Conservation (phyloP, 2,329 filamentous ascomycete species). For the Massarina eburnea region DNA sequence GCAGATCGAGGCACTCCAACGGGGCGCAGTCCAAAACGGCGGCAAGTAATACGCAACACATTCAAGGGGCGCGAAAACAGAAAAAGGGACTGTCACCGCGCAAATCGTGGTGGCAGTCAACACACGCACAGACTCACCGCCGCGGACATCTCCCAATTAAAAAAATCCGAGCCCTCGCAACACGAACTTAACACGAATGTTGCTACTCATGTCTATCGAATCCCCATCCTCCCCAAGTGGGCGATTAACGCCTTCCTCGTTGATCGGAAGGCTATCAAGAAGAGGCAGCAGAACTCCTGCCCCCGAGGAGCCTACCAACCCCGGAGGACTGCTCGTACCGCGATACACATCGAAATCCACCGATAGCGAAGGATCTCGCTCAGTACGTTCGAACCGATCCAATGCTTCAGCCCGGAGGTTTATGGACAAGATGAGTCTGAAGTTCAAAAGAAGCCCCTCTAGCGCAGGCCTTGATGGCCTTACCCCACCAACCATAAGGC, state of each 20-base stretch:
- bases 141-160: neutral
- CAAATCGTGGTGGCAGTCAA: neutral
- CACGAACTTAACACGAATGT: conserved; percentile 5
- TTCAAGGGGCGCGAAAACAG: neutral
- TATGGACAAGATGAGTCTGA: conserved; percentile 25
- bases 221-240: conserved; percentile 6
- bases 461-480: conserved; percentile 21
- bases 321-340: conserved; percentile 20
- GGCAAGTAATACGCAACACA: neutral
- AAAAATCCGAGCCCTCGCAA: neutral
- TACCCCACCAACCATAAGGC: conserved; percentile 11
- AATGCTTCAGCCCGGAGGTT: conserved; percentile 22
- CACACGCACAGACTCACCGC: neutral
- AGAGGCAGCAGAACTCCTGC: conserved; percentile 7
- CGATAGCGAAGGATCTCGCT: conserved; percentile 30
- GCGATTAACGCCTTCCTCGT: conserved; percentile 3
- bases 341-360: conserved; percentile 21
- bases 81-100: conserved; percentile 1
- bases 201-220: conserved; percentile 9
- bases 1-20: conserved; percentile 11
- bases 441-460: conserved; percentile 29
- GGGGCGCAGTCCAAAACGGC: neutral
- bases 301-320: conserved; percentile 13
- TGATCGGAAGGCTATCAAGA: conserved; percentile 2
- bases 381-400: conserved; percentile 17